Evolutionary conservation across 2,329 filamentous ascomycete genomes (phyloP).

Genomic region (Pseudogymnoascus verrucosus): DNA sequence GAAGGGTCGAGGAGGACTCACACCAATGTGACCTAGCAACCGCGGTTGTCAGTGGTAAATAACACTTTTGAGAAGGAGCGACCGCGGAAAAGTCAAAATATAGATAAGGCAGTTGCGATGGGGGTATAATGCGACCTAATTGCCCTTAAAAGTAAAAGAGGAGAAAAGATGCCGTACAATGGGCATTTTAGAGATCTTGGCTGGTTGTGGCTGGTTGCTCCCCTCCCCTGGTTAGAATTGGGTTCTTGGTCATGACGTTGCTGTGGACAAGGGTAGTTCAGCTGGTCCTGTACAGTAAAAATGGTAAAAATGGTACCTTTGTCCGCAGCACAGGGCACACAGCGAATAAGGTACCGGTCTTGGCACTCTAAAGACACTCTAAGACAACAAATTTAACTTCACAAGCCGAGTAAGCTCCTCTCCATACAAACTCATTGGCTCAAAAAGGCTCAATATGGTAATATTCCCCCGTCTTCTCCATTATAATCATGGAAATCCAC

Average conservation of each 20-base stretch:
- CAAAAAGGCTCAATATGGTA: not conserved
- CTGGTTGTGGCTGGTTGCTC: not conserved
- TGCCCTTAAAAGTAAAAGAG: not conserved
- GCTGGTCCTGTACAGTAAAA: not conserved
- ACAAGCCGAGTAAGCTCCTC: not conserved
- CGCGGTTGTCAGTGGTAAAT: not conserved
- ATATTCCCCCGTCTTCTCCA: not conserved
- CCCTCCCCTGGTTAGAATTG: not conserved
- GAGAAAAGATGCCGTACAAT: not conserved
- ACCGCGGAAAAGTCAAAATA: not conserved
- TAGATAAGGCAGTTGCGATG: not conserved
- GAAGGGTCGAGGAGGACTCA: not conserved
- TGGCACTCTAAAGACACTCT: not conserved
- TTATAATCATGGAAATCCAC: not conserved
- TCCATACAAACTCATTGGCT: not conserved
- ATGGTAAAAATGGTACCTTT: not conserved
- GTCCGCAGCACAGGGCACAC: not conserved
- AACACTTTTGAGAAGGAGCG: not conserved
- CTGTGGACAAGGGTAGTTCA: not conserved
- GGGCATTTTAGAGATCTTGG: not conserved
- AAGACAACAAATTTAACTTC: not conserved
- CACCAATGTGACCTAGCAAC: conserved; percentile 1
- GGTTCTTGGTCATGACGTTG: conserved; percentile 4
- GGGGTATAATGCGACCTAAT: not conserved
- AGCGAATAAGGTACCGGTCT: conserved; percentile 2